These are phyloP conservation scores for Colletotrichum higginsianum DNA, from an alignment of 2,329 filamentous ascomycete genomes.

Conservation along the genomic window DNA sequence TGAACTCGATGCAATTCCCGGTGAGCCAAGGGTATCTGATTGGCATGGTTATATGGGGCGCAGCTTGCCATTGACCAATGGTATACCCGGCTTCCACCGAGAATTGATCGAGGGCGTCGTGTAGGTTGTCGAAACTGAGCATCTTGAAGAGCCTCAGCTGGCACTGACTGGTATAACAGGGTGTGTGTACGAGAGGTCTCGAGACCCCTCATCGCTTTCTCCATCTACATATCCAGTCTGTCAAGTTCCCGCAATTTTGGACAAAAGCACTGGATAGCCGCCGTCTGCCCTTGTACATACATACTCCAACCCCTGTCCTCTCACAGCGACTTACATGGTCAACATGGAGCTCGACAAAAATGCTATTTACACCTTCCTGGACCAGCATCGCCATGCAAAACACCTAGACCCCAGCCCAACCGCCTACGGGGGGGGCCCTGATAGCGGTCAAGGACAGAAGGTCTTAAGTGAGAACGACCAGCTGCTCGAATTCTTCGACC, in stretches of 20 bases:
- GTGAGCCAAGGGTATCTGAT: constrained; percentile 15
- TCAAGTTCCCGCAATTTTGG: constrained; percentile 16
- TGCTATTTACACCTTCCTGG: constrained; percentile 15
- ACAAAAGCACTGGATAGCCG: constrained; percentile 10
- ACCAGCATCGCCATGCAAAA: background rate
- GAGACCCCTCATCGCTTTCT: background rate
- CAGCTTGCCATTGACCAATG: constrained; percentile 29
- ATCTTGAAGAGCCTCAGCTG: constrained; percentile 8
- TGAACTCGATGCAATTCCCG: constrained; percentile 15
- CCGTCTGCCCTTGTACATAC: constrained; percentile 11
- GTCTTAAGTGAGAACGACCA: constrained; percentile 8
- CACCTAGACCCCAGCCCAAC: background rate
- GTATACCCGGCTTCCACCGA: constrained; percentile 1
- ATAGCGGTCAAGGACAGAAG: background rate
- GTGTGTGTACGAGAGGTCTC: background rate
- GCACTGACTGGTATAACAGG: constrained; percentile 9
- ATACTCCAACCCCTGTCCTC: constrained; percentile 4
- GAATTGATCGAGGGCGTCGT: constrained; percentile 12
- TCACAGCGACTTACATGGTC: constrained; percentile 15
- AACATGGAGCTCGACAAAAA: constrained; percentile 22
- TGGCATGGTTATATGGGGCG: constrained; percentile 18
- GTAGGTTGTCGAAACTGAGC: constrained; percentile 1
- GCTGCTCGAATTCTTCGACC: constrained; percentile 12
- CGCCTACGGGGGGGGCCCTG: background rate
- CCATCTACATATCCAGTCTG: background rate